A percentile compares a stretch with the other conserved stretches of the same genome.
Evolutionary conservation across 495 filamentous ascomycete genomes (phyloP).

Genomic region (Lasiosphaeriaceae sp.): DNA sequence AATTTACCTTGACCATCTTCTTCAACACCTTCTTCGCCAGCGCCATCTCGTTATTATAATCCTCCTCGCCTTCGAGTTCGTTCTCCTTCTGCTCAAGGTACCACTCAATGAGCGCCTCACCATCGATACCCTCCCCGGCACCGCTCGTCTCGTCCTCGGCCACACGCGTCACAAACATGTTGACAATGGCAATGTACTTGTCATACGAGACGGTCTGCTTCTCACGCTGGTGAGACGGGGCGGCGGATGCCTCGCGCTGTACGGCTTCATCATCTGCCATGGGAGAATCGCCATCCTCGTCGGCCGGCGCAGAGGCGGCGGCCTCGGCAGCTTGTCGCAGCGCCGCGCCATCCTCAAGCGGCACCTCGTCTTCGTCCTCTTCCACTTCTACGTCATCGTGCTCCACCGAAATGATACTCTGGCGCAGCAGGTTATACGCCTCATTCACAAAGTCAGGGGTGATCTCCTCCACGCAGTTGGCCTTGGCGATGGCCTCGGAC

Average conservation of each 20-base stretch:
- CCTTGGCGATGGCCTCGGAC: conserved; percentile 93
- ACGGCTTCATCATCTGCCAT: conserved; percentile 57
- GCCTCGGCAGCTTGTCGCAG: conserved; percentile 38
- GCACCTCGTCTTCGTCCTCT: conserved; percentile 64
- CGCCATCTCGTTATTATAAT: conserved; percentile 68
- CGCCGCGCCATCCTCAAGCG: conserved; percentile 30
- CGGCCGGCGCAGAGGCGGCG: conserved; percentile 33
- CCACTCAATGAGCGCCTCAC: conserved; percentile 82
- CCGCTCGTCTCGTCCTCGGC: conserved; percentile 66
- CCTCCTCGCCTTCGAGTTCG: conserved; percentile 75
- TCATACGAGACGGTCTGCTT: conserved; percentile 93
- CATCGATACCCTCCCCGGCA: conserved; percentile 81
- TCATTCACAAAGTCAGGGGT: conserved; percentile 80
- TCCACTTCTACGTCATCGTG: conserved; percentile 98
- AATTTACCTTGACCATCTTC: conserved; percentile 90
- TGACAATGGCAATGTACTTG: conserved; percentile 88
- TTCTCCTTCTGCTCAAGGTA: conserved; percentile 92
- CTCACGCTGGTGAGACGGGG: conserved; percentile 40
- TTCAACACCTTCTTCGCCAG: conserved; percentile 86
- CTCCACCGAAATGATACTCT: conserved; percentile 96
- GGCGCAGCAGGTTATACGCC: conserved; percentile 80
- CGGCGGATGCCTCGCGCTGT: conserved; percentile 27
- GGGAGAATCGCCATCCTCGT: conserved; percentile 64
- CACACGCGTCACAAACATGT: conserved; percentile 73
- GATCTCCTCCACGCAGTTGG: conserved; percentile 92